Base-by-base conservation (phyloP, 306 rosid species). In the Luffa aegyptiaca region DNA sequence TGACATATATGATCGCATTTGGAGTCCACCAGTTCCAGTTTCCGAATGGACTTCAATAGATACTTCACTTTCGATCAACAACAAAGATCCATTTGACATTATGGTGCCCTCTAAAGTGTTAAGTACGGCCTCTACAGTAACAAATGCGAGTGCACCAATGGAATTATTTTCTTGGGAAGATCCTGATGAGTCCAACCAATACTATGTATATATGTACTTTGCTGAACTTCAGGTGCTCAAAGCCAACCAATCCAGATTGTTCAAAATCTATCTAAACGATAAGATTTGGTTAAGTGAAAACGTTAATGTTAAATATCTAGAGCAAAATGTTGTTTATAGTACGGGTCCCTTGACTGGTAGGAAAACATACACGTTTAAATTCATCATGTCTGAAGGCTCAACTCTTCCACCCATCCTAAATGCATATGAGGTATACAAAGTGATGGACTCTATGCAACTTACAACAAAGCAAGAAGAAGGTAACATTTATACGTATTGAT, bases 371-470 rank as follows among this genome's bases (percentile, higher is more conserved):
- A 5, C 31, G 13, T 49, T 52, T 3, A 75, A 53, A 75, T 35
- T 80, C 8, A 73, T 71, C 37, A 65, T 68, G 72, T 78, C 80
- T 10, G 51, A 57, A 75, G 77, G 61, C 16, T 86, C 89, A 10
- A 82, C 84, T 16, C 91, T n/a, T 62, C 86, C 86, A 45, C 91
- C 91, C 5, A 82, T 88, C 58, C 80, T 86, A 66, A 88, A 88
- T 59, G 91, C 86, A 5, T 3, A 86, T 78, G 91, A 88, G 78
- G 76, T 88, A 48, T 88, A 78, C 78, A 1, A 42, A 18, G 72
- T 17, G 17, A 84, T 74, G 55, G 77, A 82, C 35, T 70, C 84
- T 31, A 11, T n/a, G 11, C 61, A 82, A 1, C 35, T 48, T 56
- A 74, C 84, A 13, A 86, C 91, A 33, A 55, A 68, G 35, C 84